Conservation (phyloP, 2,329 filamentous ascomycete genomes). For the Fusarium dimerum region DNA sequence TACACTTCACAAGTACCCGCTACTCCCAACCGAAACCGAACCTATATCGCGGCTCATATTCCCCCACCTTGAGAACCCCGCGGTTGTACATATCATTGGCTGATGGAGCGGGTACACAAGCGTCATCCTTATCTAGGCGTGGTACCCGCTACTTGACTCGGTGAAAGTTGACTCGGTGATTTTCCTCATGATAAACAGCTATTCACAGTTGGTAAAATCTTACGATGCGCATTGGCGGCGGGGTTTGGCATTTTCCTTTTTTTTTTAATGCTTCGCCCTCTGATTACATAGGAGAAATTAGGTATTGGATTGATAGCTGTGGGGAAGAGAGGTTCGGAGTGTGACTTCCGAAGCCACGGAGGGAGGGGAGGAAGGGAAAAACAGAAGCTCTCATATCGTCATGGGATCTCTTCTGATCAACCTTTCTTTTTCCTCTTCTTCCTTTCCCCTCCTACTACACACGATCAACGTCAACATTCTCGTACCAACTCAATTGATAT, state of each 20-base stretch:
- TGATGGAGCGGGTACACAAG: background rate
- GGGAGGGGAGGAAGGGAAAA: background rate
- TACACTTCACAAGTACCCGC: background rate
- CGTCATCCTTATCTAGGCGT: background rate
- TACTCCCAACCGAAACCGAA: background rate
- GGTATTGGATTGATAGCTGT: background rate
- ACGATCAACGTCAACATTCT: too few relatives aligned
- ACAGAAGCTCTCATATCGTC: background rate
- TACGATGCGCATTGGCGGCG: too few relatives aligned
- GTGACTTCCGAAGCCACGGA: background rate
- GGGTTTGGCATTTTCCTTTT: background rate
- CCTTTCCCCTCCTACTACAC: background rate
- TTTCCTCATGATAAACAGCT: background rate
- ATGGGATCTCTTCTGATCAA: background rate
- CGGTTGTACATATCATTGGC: background rate
- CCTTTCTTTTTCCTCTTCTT: background rate
- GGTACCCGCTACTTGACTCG: background rate
- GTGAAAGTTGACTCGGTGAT: background rate
- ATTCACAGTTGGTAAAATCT: background rate
- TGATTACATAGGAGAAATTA: background rate
- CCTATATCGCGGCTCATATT: background rate
- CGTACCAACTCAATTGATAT: too few relatives aligned
- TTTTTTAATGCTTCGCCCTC: background rate
- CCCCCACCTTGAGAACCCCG: background rate
- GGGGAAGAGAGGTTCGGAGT: background rate